These are phyloP conservation scores for Lepraria neglecta DNA, from an alignment of 495 filamentous ascomycete species.

Conservation along the genomic window DNA sequence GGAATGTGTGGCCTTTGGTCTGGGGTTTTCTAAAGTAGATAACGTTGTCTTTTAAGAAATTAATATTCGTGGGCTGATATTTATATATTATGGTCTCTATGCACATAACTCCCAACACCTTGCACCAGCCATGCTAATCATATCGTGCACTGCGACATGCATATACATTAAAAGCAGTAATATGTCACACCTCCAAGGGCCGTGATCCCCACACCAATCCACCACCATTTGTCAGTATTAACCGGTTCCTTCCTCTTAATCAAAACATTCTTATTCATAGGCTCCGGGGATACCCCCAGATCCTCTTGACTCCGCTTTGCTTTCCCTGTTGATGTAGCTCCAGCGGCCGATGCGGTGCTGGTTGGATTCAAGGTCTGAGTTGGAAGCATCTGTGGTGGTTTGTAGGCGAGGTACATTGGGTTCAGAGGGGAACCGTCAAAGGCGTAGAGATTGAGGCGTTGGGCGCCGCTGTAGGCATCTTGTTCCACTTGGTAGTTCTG, in stretches of 20 bases:
- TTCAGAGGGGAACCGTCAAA: slow-evolving; percentile 63
- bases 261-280: slow-evolving; percentile 41
- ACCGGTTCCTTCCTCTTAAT: slow-evolving; percentile 42
- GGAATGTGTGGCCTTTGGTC: neutral
- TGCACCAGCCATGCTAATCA: neutral
- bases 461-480: slow-evolving; percentile 57
- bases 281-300: slow-evolving; percentile 27
- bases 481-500: slow-evolving; percentile 57
- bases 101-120: neutral
- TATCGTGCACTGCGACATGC: neutral
- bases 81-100: slow-evolving; percentile 7
- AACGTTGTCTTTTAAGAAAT: neutral
- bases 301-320: slow-evolving; percentile 34
- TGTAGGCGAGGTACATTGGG: slow-evolving; percentile 66
- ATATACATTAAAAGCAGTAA: slow-evolving; percentile 35
- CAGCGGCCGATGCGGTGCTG: slow-evolving; percentile 32
- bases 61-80: neutral
- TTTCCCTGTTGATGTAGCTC: slow-evolving; percentile 32
- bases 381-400: slow-evolving; percentile 69
- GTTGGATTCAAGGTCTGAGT: slow-evolving; percentile 61
- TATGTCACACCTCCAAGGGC: slow-evolving; percentile 53
- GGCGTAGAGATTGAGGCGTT: slow-evolving; percentile 59
- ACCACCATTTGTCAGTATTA: slow-evolving; percentile 58
- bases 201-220: slow-evolving; percentile 64
- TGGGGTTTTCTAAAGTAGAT: neutral